phyloP scores from a whole-genome alignment of 176 grass and related monocot genomes.

The Lolium perenne region DNA sequence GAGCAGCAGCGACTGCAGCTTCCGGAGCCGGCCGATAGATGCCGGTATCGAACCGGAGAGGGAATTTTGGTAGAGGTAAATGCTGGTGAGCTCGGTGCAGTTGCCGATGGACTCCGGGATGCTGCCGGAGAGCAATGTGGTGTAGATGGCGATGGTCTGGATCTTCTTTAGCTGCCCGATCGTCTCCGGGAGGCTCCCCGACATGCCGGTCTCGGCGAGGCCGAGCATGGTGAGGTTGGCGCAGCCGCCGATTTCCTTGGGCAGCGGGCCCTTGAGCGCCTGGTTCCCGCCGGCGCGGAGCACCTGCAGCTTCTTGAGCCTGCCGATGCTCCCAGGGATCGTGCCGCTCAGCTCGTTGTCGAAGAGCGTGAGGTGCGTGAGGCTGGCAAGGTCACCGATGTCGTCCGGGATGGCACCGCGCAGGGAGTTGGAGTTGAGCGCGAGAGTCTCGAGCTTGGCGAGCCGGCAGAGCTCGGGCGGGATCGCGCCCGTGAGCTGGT shows the following conservation, averaged over 20 bases:
- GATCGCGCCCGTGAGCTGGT: conserved; percentile 77
- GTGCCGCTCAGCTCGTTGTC: conserved; percentile 77
- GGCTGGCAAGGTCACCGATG: conserved; percentile 70
- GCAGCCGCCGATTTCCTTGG: conserved; percentile 84
- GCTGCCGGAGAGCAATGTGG: conserved; percentile 67
- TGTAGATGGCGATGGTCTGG: conserved; percentile 95
- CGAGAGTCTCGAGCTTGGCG: conserved; percentile 60
- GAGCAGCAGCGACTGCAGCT: conserved; percentile 81
- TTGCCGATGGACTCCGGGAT: conserved; percentile 91
- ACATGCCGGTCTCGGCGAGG: conserved; percentile 84
- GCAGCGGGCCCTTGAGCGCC: conserved; percentile 72
- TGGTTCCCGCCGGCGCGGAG: conserved; percentile 88
- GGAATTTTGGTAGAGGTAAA: conserved; percentile 95
- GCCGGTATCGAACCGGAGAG: conserved; percentile 74
- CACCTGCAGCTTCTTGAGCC: conserved; percentile 71
- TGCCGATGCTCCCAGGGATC: conserved; percentile 75
- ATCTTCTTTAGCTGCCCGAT: conserved; percentile 87
- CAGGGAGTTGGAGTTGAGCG: conserved; percentile 83
- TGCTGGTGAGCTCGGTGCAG: conserved; percentile 82
- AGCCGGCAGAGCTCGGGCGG: conserved; percentile 73
- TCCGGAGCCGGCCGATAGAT: conserved; percentile 60
- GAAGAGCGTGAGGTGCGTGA: conserved; percentile 66
- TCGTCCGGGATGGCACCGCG: conserved; percentile 73
- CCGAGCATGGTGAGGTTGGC: conserved; percentile 69
- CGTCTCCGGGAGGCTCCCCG: conserved; percentile 77